These are phyloP conservation scores for Rhynchosporium graminicola DNA, from an alignment of 2,329 filamentous ascomycete species.

Conservation along the genomic window DNA sequence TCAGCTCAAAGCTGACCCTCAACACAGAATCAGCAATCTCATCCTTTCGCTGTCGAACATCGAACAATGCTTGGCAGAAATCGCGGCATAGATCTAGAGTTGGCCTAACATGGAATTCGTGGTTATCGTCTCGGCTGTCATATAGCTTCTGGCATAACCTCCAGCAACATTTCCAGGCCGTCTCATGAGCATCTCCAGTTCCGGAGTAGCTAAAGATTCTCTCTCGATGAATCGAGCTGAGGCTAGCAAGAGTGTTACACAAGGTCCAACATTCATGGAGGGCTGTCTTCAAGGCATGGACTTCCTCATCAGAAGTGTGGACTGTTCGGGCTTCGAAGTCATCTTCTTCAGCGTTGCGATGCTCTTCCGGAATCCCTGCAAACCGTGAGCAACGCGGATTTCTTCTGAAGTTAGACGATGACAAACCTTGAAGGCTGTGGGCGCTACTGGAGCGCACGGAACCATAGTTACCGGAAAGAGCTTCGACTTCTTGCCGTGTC, in stretches of 20 bases:
- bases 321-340: conserved; percentile 47
- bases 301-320: conserved; percentile 57
- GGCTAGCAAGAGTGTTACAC: conserved; percentile 83
- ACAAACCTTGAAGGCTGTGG: conserved; percentile 76
- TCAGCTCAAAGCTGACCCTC: conserved; percentile 90
- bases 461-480: conserved; percentile 51
- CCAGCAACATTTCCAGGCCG: conserved; percentile 94
- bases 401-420: conserved; percentile 15
- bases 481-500: conserved; percentile 73
- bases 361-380: conserved; percentile 43
- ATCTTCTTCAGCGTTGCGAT: conserved; percentile 55
- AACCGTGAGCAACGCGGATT: conserved; percentile 34
- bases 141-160: conserved; percentile 88
- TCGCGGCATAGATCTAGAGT: conserved; percentile 87
- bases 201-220: conserved; percentile 75
- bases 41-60: conserved; percentile 76
- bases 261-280: conserved; percentile 90
- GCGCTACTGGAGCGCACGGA: conserved; percentile 61
- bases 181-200: conserved; percentile 76
- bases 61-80: conserved; percentile 89
- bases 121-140: conserved; percentile 72
- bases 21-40: conserved; percentile 83
- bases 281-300: conserved; percentile 70
- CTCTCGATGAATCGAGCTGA: conserved; percentile 82
- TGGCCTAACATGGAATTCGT: conserved; percentile 66